A percentile compares a stretch with the other conserved stretches of the same genome.
Conservation (phyloP, 2,329 filamentous ascomycete genomes). For the Lojkania enalia region DNA sequence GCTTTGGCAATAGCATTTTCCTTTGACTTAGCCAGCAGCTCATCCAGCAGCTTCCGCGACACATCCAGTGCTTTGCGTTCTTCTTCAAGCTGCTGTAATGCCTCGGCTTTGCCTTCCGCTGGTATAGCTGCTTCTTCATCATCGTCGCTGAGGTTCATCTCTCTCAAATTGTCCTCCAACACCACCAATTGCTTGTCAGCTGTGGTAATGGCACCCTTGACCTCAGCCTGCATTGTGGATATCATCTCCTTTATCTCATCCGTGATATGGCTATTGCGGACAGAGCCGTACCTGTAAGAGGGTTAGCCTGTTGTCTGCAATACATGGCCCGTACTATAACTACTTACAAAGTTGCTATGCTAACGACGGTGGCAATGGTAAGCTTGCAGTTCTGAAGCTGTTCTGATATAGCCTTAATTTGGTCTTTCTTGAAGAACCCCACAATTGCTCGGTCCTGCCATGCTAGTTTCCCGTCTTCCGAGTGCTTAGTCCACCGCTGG, state of each 20-base stretch:
- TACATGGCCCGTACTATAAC: constrained; percentile 5
- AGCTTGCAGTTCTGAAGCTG: constrained; percentile 41
- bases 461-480: constrained; percentile 35
- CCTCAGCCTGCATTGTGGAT: constrained; percentile 29
- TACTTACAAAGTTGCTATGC: constrained; percentile 39
- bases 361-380: constrained; percentile 32
- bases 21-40: constrained; percentile 16
- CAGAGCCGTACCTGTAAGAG: constrained; percentile 33
- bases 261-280: constrained; percentile 36
- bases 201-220: constrained; percentile 21
- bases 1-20: constrained; percentile 21
- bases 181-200: constrained; percentile 19
- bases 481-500: constrained; percentile 39
- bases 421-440: constrained; percentile 40
- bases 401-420: constrained; percentile 41
- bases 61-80: constrained; percentile 14
- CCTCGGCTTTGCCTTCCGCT: constrained; percentile 13
- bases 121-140: constrained; percentile 11
- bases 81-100: constrained; percentile 18
- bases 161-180: constrained; percentile 32
- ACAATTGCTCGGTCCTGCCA: constrained; percentile 39
- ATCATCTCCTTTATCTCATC: constrained; percentile 39
- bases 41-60: constrained; percentile 13
- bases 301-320: constrained; percentile 18
- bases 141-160: constrained; percentile 21